Base-by-base conservation (phyloP, 2,329 filamentous ascomycete species). In the Stachybotrys chlorohalonatus region DNA sequence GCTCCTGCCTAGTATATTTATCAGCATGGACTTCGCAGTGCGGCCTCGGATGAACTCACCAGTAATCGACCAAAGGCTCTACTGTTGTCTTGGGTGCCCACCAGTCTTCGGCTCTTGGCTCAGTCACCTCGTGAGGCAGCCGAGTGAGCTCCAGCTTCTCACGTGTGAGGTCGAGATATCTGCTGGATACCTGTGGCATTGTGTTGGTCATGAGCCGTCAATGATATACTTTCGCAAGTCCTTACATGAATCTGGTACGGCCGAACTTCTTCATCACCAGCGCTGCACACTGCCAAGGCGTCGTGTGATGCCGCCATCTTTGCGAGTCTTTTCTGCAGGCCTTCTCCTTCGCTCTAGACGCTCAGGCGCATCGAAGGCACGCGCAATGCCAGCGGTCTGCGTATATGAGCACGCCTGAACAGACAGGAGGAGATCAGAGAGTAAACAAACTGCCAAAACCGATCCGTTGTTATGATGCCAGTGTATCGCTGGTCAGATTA, bases 141-240 rank as follows among this genome's bases (percentile, higher is more conserved):
- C 85, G 75, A 24, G 83, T 84, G 49, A 87, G 74, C 62, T 87
- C 82, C 9, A 89, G 74, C 66, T 89, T 89, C 65, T 82, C 79
- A 63, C 73, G 78, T 6, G 85, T 89, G 56, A 88, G 74, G 49
- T 86, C 79, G 1, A 89, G 75, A 66, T 88, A 88, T 62, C 80
- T 82, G 54, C 78, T 80, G 2, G 84, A 87, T 15, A 88, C 80
- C 84, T 86, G 54, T n/a, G 11, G 48, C n/a, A 30, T 16, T 24
- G 46, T n/a, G 46, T 47, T 8, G 16, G 46, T 16, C 36, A 13
- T 9, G 5, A 42, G 36, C 36, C 36, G 36, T 42, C 36, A 42
- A 13, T 5, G 8, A 9, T 42, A 9, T 42, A 9, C 36, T 42
- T 42, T 13, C 36, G 36, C 9, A 5, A 13, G 36, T 3, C 9